phyloP scores from a whole-genome alignment of 345 rosid species.

The Adansonia digitata region DNA sequence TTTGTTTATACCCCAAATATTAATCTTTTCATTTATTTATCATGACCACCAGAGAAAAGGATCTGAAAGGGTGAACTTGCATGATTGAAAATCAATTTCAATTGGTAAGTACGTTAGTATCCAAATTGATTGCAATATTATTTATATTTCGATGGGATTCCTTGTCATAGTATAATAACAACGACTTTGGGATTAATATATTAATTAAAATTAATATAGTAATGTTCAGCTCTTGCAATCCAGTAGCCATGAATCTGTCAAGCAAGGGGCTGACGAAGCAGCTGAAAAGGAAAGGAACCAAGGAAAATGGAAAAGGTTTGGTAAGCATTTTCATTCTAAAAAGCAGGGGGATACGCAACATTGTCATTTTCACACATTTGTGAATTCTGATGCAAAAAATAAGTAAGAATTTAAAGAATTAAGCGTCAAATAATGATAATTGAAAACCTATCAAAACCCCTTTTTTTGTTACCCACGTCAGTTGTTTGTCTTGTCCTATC shows the following conservation, averaged over 20 bases:
- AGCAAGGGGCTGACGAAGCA: background rate
- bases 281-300: background rate
- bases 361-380: background rate
- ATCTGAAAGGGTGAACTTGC: background rate
- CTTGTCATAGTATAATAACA: background rate
- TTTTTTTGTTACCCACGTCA: background rate
- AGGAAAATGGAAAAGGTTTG: background rate
- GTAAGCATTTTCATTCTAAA: background rate
- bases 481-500: background rate
- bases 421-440: background rate
- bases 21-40: background rate
- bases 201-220: background rate
- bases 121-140: background rate
- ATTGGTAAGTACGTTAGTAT: background rate
- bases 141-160: background rate
- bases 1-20: background rate
- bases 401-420: background rate
- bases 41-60: no score
- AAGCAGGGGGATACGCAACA: background rate
- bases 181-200: background rate
- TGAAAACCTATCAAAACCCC: constrained; percentile 6
- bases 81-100: background rate
- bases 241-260: background rate
- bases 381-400: background rate
- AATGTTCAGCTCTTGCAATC: background rate